Evolutionary conservation across 352 stramenopile genomes (phyloP).

Genomic region (Phytophthora vignae): DNA sequence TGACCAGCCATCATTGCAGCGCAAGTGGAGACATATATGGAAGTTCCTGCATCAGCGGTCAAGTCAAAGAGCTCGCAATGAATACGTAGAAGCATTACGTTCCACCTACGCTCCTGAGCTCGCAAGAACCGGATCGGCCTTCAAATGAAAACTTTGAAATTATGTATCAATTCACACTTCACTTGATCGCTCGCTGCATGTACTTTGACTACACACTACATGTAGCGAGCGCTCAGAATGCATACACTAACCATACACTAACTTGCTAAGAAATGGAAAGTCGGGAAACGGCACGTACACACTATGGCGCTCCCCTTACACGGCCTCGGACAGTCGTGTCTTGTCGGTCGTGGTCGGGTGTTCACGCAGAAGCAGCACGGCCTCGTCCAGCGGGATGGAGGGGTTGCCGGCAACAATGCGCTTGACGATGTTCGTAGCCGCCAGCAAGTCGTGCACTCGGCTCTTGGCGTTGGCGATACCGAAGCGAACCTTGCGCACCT

Average conservation of each 20-base stretch:
- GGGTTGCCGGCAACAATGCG: slow-evolving; percentile 33
- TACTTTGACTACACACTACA: too few relatives aligned
- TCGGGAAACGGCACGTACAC: too few relatives aligned
- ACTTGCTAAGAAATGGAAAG: too few relatives aligned
- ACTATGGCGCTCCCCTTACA: not conserved
- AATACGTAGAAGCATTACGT: too few relatives aligned
- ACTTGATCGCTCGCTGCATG: too few relatives aligned
- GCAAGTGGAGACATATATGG: not conserved
- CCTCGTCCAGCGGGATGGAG: slow-evolving; percentile 23
- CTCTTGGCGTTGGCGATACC: slow-evolving; percentile 49
- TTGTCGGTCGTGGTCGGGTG: not conserved
- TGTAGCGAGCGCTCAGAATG: too few relatives aligned
- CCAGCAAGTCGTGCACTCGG: slow-evolving; percentile 41
- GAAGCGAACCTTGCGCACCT: slow-evolving; percentile 42
- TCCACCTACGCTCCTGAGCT: too few relatives aligned
- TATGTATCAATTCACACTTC: too few relatives aligned
- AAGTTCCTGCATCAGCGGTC: not conserved
- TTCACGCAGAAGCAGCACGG: slow-evolving; percentile 21
- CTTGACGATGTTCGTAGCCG: slow-evolving; percentile 51
- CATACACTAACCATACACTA: too few relatives aligned
- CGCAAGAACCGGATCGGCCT: too few relatives aligned
- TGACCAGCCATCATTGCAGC: not conserved
- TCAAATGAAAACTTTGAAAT: too few relatives aligned
- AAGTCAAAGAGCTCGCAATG: too few relatives aligned
- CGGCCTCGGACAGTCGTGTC: not conserved